A percentile compares a stretch with the other conserved stretches of the same genome.
phyloP scores from a whole-genome alignment of 257 asterid genomes.

The Scutellaria baicalensis region DNA sequence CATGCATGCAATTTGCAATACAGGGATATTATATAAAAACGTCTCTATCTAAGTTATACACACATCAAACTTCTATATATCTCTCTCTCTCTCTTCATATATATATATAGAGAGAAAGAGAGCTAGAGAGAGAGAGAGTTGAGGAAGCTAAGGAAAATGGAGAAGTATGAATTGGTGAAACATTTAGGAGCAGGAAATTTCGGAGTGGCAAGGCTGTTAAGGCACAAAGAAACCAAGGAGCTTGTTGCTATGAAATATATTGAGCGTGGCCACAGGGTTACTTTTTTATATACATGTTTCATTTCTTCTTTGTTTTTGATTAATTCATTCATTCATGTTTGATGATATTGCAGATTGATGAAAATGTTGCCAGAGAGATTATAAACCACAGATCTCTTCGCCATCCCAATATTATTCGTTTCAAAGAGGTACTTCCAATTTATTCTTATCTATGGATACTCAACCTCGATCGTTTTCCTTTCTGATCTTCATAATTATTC shows the following conservation, averaged over 20 bases:
- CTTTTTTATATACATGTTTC: background rate
- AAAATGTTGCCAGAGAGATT: conserved; percentile 75
- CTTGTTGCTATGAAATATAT: conserved; percentile 78
- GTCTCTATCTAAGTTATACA: no score
- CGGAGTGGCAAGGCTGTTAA: conserved; percentile 69
- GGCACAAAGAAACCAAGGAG: conserved; percentile 67
- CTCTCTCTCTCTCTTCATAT: background rate
- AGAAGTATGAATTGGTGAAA: conserved; percentile 63
- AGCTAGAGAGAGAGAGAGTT: background rate
- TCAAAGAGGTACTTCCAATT: conserved; percentile 87
- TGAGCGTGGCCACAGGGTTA: conserved; percentile 71
- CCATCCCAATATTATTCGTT: conserved; percentile 79
- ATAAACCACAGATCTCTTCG: conserved; percentile 75
- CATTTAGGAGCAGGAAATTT: conserved; percentile 78
- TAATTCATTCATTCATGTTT: no score
- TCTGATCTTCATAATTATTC: no score
- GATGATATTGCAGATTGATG: conserved; percentile 51
- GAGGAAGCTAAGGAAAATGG: conserved; percentile 27
- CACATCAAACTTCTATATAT: no score
- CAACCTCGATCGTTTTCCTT: no score
- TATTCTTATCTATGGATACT: no score
- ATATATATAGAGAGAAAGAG: background rate
- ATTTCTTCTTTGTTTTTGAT: no score
- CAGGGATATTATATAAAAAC: background rate
- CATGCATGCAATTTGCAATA: background rate